Evolutionary conservation across 805 yeast species (phyloP).

Genomic region (Blastobotrys chiropterorum): DNA sequence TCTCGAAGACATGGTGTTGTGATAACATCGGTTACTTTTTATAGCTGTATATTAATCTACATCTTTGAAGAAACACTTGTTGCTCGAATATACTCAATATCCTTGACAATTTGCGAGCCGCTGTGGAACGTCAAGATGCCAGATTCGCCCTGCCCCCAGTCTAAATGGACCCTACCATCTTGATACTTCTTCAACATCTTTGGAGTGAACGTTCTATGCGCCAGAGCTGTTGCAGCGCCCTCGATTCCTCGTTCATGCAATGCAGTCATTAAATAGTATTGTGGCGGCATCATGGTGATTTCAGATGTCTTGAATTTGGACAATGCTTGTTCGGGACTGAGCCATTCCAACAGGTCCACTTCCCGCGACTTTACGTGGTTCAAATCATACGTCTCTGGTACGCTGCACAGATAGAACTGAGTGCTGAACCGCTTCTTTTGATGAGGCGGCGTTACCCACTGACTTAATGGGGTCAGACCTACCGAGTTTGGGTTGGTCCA

Average conservation of each 20-base stretch:
- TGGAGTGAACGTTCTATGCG: constrained; percentile 20
- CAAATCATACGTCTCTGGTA: constrained; percentile 11
- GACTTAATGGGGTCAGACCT: constrained; percentile 17
- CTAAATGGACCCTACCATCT: constrained; percentile 19
- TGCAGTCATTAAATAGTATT: constrained; percentile 23
- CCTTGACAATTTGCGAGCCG: background rate
- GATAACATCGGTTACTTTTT: too few relatives aligned
- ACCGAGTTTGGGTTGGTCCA: constrained; percentile 7
- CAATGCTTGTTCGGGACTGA: constrained; percentile 22
- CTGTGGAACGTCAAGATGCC: constrained; percentile 13
- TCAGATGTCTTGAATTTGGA: constrained; percentile 17
- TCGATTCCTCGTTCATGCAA: constrained; percentile 14
- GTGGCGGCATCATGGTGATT: constrained; percentile 28
- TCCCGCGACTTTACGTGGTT: constrained; percentile 11
- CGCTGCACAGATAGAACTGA: constrained; percentile 23
- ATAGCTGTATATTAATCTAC: background rate
- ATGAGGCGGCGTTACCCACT: constrained; percentile 28
- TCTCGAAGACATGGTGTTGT: background rate
- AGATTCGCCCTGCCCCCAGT: constrained; percentile 25
- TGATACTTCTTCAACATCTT: constrained; percentile 11
- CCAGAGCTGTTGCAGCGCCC: constrained; percentile 9
- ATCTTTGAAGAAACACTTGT: background rate
- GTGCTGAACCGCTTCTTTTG: constrained; percentile 25
- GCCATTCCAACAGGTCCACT: constrained; percentile 23
- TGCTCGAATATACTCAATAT: background rate